Evolutionary conservation across 2,329 filamentous ascomycete species (phyloP), one percentile per base, ranked within the genome.

Genomic region (Penicillium psychrosexuale): DNA sequence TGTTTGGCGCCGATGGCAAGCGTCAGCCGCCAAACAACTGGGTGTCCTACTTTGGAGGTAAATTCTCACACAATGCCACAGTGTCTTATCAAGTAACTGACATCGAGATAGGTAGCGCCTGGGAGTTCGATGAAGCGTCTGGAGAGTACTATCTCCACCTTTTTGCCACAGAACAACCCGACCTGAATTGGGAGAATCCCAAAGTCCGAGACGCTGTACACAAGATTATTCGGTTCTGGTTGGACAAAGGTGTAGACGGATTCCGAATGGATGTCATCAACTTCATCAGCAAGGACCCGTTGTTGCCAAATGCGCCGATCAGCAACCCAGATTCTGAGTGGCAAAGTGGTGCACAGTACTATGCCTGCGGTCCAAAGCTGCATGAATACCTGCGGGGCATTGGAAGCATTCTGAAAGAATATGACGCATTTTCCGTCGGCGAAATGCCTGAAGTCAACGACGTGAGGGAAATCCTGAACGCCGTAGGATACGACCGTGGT

Each of bases 111-210:
- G 54, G 59, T 11, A 47, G 55, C 15, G 66, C 65, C 2, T 71
- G 69, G 69, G 65, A 83, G 50, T 91, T 83, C 77, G 86, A 90
- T 64, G 82, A 87, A 60, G 65, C 71, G 17, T 88, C 86, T 0
- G 77, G 80, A 45, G 85, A 91, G 69, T 91, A 88, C 68, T 90
- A 89, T 64, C 80, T 91, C 0, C 83, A 86, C 57, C 78, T 92
- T 13, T 92, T 90, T 69, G 83, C 85, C 6, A 80, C 81, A 8
- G 82, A 87, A 58, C 88, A 91, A 69, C 88, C 89, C 0, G 89
- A 92, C 62, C 77, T 92, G n/a, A 92, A 92, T 70, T 92, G 88
- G 88, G 87, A 91, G 66, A 88, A 85, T 53, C 76, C 77, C 0
- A 82, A 80, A 19, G 81, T 86, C 0, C 81, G 88, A 7, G 72